phyloP scores from a whole-genome alignment of 2,329 filamentous ascomycete species.

The Hypoxylon sp. region DNA sequence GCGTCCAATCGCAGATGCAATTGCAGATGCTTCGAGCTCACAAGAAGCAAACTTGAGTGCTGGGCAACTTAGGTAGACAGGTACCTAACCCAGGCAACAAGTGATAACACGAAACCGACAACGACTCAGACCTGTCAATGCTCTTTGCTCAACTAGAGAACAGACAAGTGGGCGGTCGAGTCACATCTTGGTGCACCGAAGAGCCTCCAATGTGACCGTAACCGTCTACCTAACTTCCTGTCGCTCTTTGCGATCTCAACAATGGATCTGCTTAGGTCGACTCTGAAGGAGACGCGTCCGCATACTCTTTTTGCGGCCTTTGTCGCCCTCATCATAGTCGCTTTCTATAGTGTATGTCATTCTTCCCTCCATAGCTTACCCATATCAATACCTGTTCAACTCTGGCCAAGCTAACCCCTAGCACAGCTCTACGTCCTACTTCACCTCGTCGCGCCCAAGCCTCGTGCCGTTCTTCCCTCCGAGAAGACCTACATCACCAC shows the following conservation, averaged over 20 bases:
- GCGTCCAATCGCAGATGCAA: not conserved
- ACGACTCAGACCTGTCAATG: not conserved
- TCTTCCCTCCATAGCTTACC: no score
- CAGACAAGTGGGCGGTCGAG: conserved; percentile 7
- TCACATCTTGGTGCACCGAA: not conserved
- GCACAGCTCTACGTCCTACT: conserved; percentile 72
- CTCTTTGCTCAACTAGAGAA: not conserved
- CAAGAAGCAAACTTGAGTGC: conserved; percentile 8
- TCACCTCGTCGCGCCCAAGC: conserved; percentile 79
- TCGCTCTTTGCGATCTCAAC: conserved; percentile 19
- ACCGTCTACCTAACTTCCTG: not conserved
- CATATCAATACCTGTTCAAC: not conserved
- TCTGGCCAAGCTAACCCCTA: conserved; percentile 18
- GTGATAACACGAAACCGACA: not conserved
- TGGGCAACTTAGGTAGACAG: no score
- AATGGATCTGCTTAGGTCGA: conserved; percentile 37
- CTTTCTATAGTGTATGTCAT: conserved; percentile 50
- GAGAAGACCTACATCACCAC: conserved; percentile 89
- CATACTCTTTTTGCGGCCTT: conserved; percentile 50
- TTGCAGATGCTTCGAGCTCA: not conserved
- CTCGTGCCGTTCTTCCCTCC: conserved; percentile 74
- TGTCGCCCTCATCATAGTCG: conserved; percentile 45
- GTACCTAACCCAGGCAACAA: not conserved
- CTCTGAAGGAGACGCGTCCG: conserved; percentile 49
- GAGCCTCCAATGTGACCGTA: conserved; percentile 23